These are phyloP conservation scores for Fusarium scirpi DNA, from an alignment of 2,329 filamentous ascomycete species.

Conservation along the genomic window DNA sequence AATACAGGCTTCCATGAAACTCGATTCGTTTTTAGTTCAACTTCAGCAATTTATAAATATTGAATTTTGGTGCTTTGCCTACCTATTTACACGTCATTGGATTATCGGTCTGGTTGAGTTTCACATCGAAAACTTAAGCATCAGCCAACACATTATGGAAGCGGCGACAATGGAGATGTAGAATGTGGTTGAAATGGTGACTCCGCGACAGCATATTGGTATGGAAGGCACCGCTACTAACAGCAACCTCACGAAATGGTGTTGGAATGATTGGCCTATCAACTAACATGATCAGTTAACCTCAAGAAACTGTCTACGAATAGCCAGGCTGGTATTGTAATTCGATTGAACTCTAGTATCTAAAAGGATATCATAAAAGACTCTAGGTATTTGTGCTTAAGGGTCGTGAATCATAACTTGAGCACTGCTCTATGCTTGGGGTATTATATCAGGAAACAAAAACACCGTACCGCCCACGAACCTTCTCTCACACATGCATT, in stretches of 20 bases:
- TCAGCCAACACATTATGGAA: not conserved
- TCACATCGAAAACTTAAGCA: not conserved
- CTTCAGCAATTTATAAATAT: not conserved
- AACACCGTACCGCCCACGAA: constrained; percentile 1
- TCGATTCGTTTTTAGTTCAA: not conserved
- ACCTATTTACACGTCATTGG: not conserved
- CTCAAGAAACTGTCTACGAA: not conserved
- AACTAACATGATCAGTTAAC: not conserved
- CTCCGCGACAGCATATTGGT: not conserved
- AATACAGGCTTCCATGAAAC: not conserved
- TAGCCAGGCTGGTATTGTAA: not conserved
- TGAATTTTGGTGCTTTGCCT: not conserved
- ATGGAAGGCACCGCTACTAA: not conserved
- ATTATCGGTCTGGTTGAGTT: not conserved
- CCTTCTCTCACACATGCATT: constrained; percentile 4
- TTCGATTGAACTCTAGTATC: not conserved
- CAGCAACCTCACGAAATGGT: not conserved
- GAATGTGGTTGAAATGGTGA: not conserved
- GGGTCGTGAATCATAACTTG: constrained; percentile 18
- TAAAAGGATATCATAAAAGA: not conserved
- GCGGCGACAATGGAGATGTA: not conserved
- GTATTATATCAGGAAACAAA: constrained; percentile 32
- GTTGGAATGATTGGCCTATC: not conserved
- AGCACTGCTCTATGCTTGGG: constrained; percentile 18
- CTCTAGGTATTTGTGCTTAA: constrained; percentile 2